These are phyloP conservation scores for Fusarium sp. DNA, from an alignment of 2,329 filamentous ascomycete genomes.

Conservation along the genomic window DNA sequence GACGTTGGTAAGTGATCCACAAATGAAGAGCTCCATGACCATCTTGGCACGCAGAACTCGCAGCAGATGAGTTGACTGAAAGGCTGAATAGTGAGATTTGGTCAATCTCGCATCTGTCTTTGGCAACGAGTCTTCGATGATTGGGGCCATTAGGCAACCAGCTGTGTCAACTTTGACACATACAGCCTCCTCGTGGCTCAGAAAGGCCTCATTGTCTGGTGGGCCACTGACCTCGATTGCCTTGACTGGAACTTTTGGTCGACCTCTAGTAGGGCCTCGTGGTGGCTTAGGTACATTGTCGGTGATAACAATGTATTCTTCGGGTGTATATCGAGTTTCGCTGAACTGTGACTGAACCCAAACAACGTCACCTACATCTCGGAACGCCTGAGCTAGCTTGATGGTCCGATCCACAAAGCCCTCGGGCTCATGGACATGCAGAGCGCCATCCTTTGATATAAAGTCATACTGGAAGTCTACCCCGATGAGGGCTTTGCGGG, in stretches of 20 bases:
- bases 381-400: slow-evolving; percentile 78
- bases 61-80: slow-evolving; percentile 80
- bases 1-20: slow-evolving; percentile 87
- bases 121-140: slow-evolving; percentile 60
- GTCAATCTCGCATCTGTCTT: slow-evolving; percentile 65
- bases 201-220: slow-evolving; percentile 60
- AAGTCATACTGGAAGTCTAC: slow-evolving; percentile 96
- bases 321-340: slow-evolving; percentile 68
- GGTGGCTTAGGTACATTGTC: slow-evolving; percentile 49
- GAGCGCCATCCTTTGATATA: slow-evolving; percentile 73
- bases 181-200: slow-evolving; percentile 57
- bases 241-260: slow-evolving; percentile 31
- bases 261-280: slow-evolving; percentile 25
- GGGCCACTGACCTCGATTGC: slow-evolving; percentile 22
- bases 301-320: slow-evolving; percentile 63
- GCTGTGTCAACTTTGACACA: slow-evolving; percentile 61
- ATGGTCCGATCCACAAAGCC: slow-evolving; percentile 77
- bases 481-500: slow-evolving; percentile 79
- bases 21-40: slow-evolving; percentile 90
- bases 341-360: slow-evolving; percentile 87
- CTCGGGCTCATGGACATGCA: slow-evolving; percentile 73
- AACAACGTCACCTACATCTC: slow-evolving; percentile 77
- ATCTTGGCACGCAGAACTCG: slow-evolving; percentile 85
- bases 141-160: slow-evolving; percentile 61
- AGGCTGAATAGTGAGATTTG: slow-evolving; percentile 91